A percentile compares a stretch with the other conserved stretches of the same genome.
Conservation (phyloP, 1,139 yeast species). For the Candida sp. region DNA sequence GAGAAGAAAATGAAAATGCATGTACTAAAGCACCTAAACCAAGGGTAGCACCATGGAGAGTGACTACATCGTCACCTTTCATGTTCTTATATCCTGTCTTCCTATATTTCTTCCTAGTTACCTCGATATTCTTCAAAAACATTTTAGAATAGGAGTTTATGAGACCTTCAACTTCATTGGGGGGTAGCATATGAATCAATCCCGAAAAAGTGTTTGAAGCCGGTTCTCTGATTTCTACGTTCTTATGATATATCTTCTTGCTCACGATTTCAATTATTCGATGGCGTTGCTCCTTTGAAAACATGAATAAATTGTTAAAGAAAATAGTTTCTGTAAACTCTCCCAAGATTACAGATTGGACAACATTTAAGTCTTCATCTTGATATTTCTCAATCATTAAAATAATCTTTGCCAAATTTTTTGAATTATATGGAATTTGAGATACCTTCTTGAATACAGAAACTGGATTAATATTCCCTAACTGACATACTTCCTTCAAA, state of each 20-base stretch:
- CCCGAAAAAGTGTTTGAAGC: slow-evolving; percentile 80
- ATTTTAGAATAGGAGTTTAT: slow-evolving; percentile 20
- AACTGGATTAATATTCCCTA: slow-evolving; percentile 62
- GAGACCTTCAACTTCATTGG: slow-evolving; percentile 43
- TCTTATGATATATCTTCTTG: slow-evolving; percentile 57
- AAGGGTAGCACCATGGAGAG: slow-evolving; percentile 81
- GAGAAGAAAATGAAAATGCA: slow-evolving; percentile 89
- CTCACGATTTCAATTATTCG: slow-evolving; percentile 53
- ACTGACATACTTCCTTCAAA: slow-evolving; percentile 79
- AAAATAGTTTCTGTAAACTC: slow-evolving; percentile 73
- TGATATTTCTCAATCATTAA: slow-evolving; percentile 47
- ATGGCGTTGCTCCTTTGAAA: slow-evolving; percentile 48
- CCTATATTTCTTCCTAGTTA: slow-evolving; percentile 27
- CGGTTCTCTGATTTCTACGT: slow-evolving; percentile 71
- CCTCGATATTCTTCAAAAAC: slow-evolving; percentile 29
- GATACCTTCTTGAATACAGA: slow-evolving; percentile 54
- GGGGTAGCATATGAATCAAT: slow-evolving; percentile 74
- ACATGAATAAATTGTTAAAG: slow-evolving; percentile 63
- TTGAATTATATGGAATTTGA: slow-evolving; percentile 51
- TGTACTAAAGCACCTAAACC: slow-evolving; percentile 88
- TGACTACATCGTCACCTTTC: slow-evolving; percentile 39
- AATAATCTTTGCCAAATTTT: slow-evolving; percentile 44
- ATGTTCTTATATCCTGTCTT: slow-evolving; percentile 26
- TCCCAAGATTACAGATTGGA: slow-evolving; percentile 67
- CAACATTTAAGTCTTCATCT: slow-evolving; percentile 48